Evolutionary conservation across 75 land plant genomes (phyloP).

Genomic region (Picea sitchensis): DNA sequence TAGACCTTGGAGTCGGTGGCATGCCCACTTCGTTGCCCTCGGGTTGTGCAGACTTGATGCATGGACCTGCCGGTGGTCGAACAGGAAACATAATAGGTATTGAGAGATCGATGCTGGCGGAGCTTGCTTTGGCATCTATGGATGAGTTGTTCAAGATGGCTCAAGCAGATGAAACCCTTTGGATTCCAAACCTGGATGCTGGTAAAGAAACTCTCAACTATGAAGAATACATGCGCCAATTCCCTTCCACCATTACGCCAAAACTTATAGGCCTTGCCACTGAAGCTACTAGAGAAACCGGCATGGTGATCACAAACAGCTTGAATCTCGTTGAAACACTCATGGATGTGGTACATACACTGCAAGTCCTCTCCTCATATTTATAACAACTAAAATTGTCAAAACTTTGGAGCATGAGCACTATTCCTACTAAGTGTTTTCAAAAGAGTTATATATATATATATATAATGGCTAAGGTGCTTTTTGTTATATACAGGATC

Average conservation of each 20-base stretch:
- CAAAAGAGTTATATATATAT: too few species aligned
- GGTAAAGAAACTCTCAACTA: constrained; percentile 49
- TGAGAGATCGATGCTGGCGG: constrained; percentile 62
- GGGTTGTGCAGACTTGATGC: constrained; percentile 19
- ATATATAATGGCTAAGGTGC: too few species aligned
- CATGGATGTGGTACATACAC: constrained; percentile 59
- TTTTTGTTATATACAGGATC: constrained; percentile 28
- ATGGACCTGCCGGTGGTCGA: constrained; percentile 1
- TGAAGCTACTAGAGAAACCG: constrained; percentile 72
- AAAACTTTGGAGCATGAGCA: not conserved
- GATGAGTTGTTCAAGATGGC: constrained; percentile 80
- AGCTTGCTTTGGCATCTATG: constrained; percentile 81
- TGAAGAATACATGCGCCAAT: constrained; percentile 57
- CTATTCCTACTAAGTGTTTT: not conserved
- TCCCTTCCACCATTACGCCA: constrained; percentile 47
- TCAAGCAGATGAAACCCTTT: constrained; percentile 58
- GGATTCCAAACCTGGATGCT: constrained; percentile 47
- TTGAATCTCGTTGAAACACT: constrained; percentile 56
- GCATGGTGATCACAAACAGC: constrained; percentile 49
- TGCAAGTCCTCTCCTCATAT: not conserved
- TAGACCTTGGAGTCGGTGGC: constrained; percentile 45
- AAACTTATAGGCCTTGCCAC: constrained; percentile 44
- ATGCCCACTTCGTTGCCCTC: constrained; percentile 36
- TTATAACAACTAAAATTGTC: not conserved
- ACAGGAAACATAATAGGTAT: constrained; percentile 13